These are phyloP conservation scores for Pythium phragmiticola DNA, from an alignment of 352 stramenopile genomes.

Conservation along the genomic window DNA sequence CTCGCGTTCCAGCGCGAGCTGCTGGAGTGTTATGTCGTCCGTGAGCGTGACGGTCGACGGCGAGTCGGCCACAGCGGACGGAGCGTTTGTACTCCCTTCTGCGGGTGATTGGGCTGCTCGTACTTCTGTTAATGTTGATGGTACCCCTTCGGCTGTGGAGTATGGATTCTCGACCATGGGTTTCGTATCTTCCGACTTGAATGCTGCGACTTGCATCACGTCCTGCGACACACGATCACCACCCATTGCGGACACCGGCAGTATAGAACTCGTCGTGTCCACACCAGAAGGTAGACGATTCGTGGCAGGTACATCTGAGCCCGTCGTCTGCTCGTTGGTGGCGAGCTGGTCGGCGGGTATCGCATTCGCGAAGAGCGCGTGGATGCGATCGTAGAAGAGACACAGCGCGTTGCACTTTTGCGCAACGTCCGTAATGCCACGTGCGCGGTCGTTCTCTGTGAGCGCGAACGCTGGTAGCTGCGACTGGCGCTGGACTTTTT, in stretches of 20 bases:
- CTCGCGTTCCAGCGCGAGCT: conserved; percentile 38
- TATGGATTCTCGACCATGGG: no score
- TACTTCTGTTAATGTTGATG: neutral
- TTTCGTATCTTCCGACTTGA: no score
- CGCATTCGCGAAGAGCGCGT: conserved; percentile 27
- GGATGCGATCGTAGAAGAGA: conserved; percentile 32
- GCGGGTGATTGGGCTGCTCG: neutral
- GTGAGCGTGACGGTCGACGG: neutral
- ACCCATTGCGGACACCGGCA: no score
- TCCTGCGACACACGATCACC: no score
- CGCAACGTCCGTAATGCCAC: conserved; percentile 13
- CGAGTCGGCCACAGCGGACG: no score
- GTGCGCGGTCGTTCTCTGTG: conserved; percentile 23
- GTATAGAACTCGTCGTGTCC: no score
- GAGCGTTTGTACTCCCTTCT: neutral
- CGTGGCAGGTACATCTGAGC: neutral
- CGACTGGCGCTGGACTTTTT: conserved; percentile 31
- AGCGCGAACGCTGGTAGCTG: conserved; percentile 20
- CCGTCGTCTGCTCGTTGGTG: neutral
- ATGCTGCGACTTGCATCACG: no score
- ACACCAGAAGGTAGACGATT: neutral
- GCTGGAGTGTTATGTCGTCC: conserved; percentile 6
- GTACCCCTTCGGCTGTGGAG: no score
- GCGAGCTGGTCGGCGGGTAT: neutral
- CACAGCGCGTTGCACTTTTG: conserved; percentile 32